A percentile compares a stretch with the other conserved stretches of the same genome.
Conservation (phyloP, 129 eudicot genomes). For the Cynara cardunculus region DNA sequence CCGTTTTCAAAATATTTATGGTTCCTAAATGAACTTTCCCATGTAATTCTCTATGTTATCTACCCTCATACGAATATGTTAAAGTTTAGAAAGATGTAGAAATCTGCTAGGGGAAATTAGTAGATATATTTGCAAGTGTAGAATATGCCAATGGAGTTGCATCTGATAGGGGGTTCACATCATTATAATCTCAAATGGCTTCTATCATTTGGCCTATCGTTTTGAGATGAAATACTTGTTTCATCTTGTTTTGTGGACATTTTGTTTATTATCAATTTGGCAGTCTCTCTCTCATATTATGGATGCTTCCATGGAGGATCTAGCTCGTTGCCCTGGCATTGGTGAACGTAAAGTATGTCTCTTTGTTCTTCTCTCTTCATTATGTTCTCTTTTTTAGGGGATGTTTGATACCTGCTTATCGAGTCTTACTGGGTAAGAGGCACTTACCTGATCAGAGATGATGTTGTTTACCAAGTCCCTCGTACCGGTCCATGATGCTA, state of each 20-base stretch:
- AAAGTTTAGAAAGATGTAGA: too few species aligned
- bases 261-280: neutral
- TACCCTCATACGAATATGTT: too few species aligned
- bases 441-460: neutral
- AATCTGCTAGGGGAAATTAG: too few species aligned
- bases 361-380: slow-evolving; percentile 7
- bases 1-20: neutral
- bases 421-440: neutral
- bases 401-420: neutral
- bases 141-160: too few species aligned
- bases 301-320: slow-evolving; percentile 99
- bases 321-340: slow-evolving; percentile 98
- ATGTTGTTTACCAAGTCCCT: neutral
- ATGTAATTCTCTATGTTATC: too few species aligned
- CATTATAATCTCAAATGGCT: neutral
- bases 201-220: neutral
- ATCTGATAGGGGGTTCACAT: neutral
- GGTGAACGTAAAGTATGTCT: slow-evolving; percentile 87
- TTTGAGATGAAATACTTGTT: neutral
- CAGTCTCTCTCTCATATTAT: slow-evolving; percentile 91
- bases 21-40: too few species aligned
- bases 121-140: too few species aligned
- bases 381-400: slow-evolving; percentile 5
- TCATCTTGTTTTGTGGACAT: slow-evolving; percentile 2
- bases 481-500: neutral